Base-by-base conservation (phyloP, 108 stramenopile species). In the Phaeodactylum tricornutum region DNA sequence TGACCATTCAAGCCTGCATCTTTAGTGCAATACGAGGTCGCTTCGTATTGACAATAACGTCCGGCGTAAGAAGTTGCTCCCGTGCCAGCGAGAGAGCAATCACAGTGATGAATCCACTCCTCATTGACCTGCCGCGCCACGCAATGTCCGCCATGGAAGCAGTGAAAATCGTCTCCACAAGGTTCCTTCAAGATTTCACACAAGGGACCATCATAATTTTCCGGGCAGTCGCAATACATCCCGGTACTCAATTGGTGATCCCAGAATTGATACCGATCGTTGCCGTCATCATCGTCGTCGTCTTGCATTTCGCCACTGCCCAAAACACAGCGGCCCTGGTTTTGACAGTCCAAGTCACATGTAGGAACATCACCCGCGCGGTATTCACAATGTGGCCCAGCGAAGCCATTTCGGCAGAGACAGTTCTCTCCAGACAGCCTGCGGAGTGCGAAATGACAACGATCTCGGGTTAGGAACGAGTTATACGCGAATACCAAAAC, bases 371-470 rank as follows among this genome's bases (percentile, higher is more conserved):
- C 19, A 23, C 41, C 53, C 7, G 29, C 24, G 5, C 59, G 31
- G 47, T 66, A 76, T 43, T 76, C 69, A 48, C 75, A 76, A 42
- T 76, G 68, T 14, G 57, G 49, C 5, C 75, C 75, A n/a, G 53
- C 27, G 30, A 57, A 53, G 12, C 53, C 61, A 8, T 35, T 12
- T 9, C 22, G 50, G 31, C 75, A 76, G 25, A 50, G 26, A 42
- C 75, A 76, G 1, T 69, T 61, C 15, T 53, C 62, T 30, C 47
- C 47, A 29, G 29, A 22, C 14, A 17, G 15, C 9, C 47, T 46
- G 5, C 14, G 21, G 21, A 5, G 21, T 41, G 19, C n/a, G n/a
- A n/a, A n/a, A n/a, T n/a, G n/a, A n/a, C n/a, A n/a, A n/a, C n/a
- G n/a, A n/a, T n/a, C n/a, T n/a, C n/a, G n/a, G n/a, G n/a, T n/a